A percentile compares a stretch with the other conserved stretches of the same genome.
Evolutionary conservation across 2,329 filamentous ascomycete genomes (phyloP).

Genomic region (Lithohypha guttulata): DNA sequence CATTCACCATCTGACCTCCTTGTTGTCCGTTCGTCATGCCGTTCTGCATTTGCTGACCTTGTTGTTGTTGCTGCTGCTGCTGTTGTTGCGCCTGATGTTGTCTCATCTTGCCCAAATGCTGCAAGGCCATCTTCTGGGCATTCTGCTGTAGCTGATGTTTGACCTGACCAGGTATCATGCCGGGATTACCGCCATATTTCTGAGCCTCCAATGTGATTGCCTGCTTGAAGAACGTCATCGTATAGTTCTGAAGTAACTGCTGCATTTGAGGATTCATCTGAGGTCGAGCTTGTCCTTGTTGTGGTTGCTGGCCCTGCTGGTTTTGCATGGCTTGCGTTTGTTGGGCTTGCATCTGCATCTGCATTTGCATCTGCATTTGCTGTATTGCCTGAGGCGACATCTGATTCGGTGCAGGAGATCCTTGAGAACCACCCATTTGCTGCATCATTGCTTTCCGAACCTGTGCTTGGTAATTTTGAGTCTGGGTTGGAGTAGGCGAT

Average conservation of each 20-base stretch:
- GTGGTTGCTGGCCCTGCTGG: constrained; percentile 13
- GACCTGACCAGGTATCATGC: constrained; percentile 12
- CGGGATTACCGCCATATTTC: constrained; percentile 18
- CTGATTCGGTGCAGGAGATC: constrained; percentile 17
- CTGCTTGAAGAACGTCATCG: constrained; percentile 11
- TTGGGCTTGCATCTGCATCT: constrained; percentile 9
- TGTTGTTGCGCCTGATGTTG: not conserved
- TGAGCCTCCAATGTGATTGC: constrained; percentile 14
- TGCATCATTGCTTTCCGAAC: constrained; percentile 14
- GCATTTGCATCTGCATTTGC: constrained; percentile 12
- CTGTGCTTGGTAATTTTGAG: constrained; percentile 17
- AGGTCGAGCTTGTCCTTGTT: constrained; percentile 3
- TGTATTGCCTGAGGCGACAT: constrained; percentile 20
- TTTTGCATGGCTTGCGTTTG: constrained; percentile 15
- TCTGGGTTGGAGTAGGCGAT: constrained; percentile 20
- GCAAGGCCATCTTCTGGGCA: constrained; percentile 8
- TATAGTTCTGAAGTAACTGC: not conserved
- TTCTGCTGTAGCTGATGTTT: constrained; percentile 7
- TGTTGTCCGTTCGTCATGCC: constrained; percentile 11
- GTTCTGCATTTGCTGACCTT: constrained; percentile 8
- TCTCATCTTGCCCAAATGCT: too few species aligned
- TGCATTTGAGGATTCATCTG: not conserved
- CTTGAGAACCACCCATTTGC: constrained; percentile 12
- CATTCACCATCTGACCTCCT: constrained; percentile 15
- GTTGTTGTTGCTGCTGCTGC: constrained; percentile 8